Evolutionary conservation across 2,329 filamentous ascomycete genomes (phyloP).

Genomic region (Pseudocercospora pini-densiflorae): DNA sequence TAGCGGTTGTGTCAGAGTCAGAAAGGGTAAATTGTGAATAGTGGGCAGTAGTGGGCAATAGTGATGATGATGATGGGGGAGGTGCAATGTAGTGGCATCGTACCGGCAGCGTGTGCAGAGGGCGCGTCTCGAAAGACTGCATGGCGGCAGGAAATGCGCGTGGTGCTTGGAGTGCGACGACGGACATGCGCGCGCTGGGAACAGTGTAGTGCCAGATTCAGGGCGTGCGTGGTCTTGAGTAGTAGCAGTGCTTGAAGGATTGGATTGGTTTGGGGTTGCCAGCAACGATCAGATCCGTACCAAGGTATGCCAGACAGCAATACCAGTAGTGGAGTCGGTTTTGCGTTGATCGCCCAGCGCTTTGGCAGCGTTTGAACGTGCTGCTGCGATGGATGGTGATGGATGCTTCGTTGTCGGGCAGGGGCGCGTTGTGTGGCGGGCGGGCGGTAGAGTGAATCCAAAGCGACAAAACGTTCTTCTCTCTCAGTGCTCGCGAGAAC

Average conservation of each 20-base stretch:
- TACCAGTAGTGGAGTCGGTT: not conserved
- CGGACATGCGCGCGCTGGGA: slow-evolving; percentile 22
- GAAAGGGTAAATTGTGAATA: not conserved
- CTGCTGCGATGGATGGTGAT: not conserved
- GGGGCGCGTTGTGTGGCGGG: slow-evolving; percentile 10
- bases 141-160: slow-evolving; percentile 20
- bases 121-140: slow-evolving; percentile 24
- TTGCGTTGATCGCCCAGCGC: not conserved
- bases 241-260: not conserved
- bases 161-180: slow-evolving; percentile 22
- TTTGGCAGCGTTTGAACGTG: not conserved
- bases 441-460: not conserved
- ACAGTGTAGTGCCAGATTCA: slow-evolving; percentile 11
- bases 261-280: not conserved
- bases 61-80: not conserved
- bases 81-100: not conserved
- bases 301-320: not conserved
- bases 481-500: not conserved
- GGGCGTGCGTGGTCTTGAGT: not conserved
- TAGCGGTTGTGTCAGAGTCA: slow-evolving; percentile 15
- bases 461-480: not conserved
- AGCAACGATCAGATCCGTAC: not conserved
- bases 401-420: slow-evolving; percentile 4
- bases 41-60: not conserved
- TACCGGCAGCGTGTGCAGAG: slow-evolving; percentile 17